These are phyloP conservation scores for Aspergillus viridinutans DNA, from an alignment of 2,329 filamentous ascomycete genomes.

Conservation along the genomic window DNA sequence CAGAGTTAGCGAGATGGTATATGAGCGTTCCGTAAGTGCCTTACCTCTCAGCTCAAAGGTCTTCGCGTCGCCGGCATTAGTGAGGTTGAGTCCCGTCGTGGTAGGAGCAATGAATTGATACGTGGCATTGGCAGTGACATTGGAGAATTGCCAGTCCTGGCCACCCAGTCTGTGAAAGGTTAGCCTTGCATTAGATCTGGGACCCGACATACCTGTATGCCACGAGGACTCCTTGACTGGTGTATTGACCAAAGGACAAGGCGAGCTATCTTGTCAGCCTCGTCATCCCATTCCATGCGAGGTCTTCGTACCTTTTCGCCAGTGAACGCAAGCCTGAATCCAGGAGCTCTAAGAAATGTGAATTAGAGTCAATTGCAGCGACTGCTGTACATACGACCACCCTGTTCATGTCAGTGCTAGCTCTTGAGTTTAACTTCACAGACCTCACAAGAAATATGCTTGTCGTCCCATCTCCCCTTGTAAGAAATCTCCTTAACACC, in stretches of 20 bases:
- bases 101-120: conserved; percentile 49
- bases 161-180: conserved; percentile 45
- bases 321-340: conserved; percentile 54
- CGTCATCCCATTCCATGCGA: not conserved
- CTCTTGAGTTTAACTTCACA: not conserved
- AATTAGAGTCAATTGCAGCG: not conserved
- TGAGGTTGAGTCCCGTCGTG: conserved; percentile 39
- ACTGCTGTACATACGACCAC: conserved; percentile 49
- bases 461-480: conserved; percentile 59
- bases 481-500: conserved; percentile 54
- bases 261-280: conserved; percentile 34
- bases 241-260: conserved; percentile 51
- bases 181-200: not conserved
- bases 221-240: conserved; percentile 48
- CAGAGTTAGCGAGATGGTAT: not conserved
- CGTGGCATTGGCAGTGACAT: conserved; percentile 53
- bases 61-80: conserved; percentile 40
- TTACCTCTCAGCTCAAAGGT: conserved; percentile 51
- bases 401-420: conserved; percentile 18
- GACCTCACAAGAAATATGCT: conserved; percentile 50
- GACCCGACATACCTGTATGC: conserved; percentile 40
- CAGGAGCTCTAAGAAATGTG: conserved; percentile 39
- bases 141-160: conserved; percentile 58
- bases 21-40: not conserved
- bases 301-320: conserved; percentile 39